Percentiles rank a stretch among this genome's conserved stretches.
Evolutionary conservation across 768 basidiomycete species (phyloP).

Genomic region (Pulveroboletus sp.): DNA sequence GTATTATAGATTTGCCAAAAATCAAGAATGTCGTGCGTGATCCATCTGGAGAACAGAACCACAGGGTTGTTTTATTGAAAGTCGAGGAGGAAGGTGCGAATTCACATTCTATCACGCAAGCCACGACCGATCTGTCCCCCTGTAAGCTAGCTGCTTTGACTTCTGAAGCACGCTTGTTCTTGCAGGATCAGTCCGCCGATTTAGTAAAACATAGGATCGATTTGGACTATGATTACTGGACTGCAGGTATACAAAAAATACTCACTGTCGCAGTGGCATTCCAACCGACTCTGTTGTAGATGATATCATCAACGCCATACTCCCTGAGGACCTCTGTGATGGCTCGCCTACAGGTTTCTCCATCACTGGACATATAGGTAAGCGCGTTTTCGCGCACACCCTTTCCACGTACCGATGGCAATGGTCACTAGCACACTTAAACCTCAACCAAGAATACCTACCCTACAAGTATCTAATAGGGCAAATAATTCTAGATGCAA

Average conservation of each 20-base stretch:
- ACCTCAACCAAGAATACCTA: constrained; percentile 85
- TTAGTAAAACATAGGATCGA: constrained; percentile 59
- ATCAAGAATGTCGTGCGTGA: constrained; percentile 57
- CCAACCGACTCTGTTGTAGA: constrained; percentile 41
- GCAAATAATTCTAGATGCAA: constrained; percentile 85
- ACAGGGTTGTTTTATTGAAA: constrained; percentile 66
- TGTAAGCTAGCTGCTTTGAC: constrained; percentile 69
- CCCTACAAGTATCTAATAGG: constrained; percentile 92
- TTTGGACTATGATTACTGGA: constrained; percentile 88
- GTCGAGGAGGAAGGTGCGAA: constrained; percentile 57
- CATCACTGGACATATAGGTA: constrained; percentile 87
- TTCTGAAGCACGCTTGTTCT: constrained; percentile 48
- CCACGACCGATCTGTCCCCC: constrained; percentile 8
- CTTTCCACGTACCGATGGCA: constrained; percentile 4
- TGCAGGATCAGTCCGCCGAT: constrained; percentile 54
- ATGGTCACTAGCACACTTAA: constrained; percentile 71
- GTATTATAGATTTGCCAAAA: constrained; percentile 67
- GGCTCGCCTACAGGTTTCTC: constrained; percentile 88
- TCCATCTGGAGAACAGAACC: constrained; percentile 43
- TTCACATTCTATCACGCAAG: background rate
- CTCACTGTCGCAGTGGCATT: background rate
- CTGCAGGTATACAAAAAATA: constrained; percentile 52
- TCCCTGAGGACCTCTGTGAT: constrained; percentile 76
- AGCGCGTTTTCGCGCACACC: constrained; percentile 14
- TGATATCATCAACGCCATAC: constrained; percentile 77